Percentiles rank a stretch among this genome's conserved stretches.
Conservation (phyloP, 345 rosid genomes). For the Citropsis articulata region DNA sequence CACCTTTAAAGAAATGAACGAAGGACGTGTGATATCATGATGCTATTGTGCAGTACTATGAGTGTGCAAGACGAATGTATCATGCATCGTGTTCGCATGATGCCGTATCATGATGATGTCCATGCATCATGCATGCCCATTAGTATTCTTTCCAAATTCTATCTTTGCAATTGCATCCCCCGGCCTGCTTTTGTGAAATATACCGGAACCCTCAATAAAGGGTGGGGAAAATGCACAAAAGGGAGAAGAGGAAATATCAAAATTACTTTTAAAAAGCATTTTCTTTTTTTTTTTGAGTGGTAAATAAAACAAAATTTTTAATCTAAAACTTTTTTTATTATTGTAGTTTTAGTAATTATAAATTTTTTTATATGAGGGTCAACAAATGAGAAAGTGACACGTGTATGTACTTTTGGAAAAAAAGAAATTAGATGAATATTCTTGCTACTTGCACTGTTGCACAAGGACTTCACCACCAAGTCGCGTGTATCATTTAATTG, state of each 20-base stretch:
- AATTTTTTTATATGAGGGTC: background rate
- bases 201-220: slow-evolving; percentile 15
- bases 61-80: background rate
- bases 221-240: background rate
- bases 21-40: slow-evolving; percentile 19
- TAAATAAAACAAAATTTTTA: too few species aligned
- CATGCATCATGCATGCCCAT: background rate
- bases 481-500: background rate
- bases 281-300: too few species aligned
- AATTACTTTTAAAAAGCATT: too few species aligned
- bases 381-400: background rate
- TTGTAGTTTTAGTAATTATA: background rate
- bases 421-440: slow-evolving; percentile 9
- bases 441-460: background rate
- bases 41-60: background rate
- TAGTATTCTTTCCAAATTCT: too few species aligned
- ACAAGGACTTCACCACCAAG: background rate
- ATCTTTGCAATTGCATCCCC: too few species aligned
- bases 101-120: background rate
- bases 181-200: background rate
- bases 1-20: background rate
- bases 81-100: slow-evolving; percentile 11
- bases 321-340: too few species aligned
- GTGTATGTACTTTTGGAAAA: background rate
- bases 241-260: too few species aligned